Evolutionary conservation across 139 green algal species (phyloP).

Genomic region (Microglena sp.): DNA sequence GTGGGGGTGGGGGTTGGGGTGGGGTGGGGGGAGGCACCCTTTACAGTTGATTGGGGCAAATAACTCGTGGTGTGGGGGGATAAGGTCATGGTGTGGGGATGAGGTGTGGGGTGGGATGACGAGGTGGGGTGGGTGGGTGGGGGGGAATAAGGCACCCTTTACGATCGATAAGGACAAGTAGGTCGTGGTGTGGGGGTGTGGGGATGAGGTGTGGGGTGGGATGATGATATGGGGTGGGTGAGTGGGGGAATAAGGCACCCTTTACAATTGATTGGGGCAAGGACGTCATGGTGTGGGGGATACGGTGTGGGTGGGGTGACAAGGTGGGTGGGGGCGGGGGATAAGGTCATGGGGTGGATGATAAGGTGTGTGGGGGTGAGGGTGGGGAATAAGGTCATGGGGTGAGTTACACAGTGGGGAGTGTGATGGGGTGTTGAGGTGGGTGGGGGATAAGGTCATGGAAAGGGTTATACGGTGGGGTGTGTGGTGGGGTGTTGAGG

Average conservation of each 20-base stretch:
- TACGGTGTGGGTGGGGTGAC: too few species aligned
- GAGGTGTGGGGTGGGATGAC: background rate
- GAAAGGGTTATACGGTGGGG: too few species aligned
- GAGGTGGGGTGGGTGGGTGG: background rate
- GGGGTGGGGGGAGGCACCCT: background rate
- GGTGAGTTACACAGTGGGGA: too few species aligned
- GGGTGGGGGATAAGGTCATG: too few species aligned
- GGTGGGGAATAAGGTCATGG: too few species aligned
- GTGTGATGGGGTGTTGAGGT: too few species aligned
- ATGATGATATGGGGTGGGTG: background rate
- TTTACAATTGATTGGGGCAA: too few species aligned
- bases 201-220: background rate
- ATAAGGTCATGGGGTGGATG: too few species aligned
- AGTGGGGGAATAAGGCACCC: background rate
- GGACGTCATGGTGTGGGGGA: too few species aligned
- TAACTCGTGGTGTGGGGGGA: background rate
- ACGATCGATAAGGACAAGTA: background rate
- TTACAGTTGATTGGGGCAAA: background rate
- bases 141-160: background rate
- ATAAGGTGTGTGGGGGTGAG: too few species aligned
- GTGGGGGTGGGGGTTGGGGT: conserved; percentile 9
- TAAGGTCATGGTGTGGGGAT: too few species aligned
- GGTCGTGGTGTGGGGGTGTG: background rate
- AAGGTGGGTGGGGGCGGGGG: too few species aligned
- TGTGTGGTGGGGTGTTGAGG: background rate